Evolutionary conservation across 495 filamentous ascomycete species (phyloP).

Genomic region (Antarctomyces pellizariae): DNA sequence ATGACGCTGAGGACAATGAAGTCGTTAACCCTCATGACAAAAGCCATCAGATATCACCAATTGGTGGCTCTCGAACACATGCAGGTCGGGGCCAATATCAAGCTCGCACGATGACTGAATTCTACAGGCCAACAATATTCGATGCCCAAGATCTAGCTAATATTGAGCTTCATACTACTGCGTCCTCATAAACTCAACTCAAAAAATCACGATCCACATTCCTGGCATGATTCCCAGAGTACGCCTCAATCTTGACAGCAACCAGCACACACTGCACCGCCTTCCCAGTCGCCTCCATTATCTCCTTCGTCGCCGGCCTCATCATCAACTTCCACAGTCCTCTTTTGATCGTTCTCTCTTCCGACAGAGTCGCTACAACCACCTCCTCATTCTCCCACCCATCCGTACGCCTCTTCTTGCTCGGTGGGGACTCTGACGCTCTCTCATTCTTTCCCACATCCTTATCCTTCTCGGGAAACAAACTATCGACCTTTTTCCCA

Average conservation of each 20-base stretch:
- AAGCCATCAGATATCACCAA: too few species aligned
- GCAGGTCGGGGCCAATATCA: too few species aligned
- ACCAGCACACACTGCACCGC: constrained; percentile 44
- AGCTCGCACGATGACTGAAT: too few species aligned
- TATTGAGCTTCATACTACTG: too few species aligned
- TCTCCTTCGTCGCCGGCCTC: constrained; percentile 20
- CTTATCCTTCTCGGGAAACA: constrained; percentile 22
- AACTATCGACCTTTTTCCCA: constrained; percentile 2
- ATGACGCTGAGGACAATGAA: too few species aligned
- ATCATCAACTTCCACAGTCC: constrained; percentile 69
- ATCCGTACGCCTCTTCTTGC: constrained; percentile 13
- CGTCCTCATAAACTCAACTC: constrained; percentile 17
- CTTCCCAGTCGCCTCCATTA: constrained; percentile 23
- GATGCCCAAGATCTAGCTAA: too few species aligned
- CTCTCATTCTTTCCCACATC: constrained; percentile 19
- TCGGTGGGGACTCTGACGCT: constrained; percentile 1
- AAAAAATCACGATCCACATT: constrained; percentile 52
- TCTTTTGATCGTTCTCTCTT: too few species aligned
- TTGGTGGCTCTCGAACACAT: too few species aligned
- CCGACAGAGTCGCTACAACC: too few species aligned
- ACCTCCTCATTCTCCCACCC: constrained; percentile 26
- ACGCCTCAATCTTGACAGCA: constrained; percentile 63
- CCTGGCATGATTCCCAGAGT: constrained; percentile 38
- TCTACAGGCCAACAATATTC: too few species aligned
- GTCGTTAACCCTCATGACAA: too few species aligned